Base-by-base conservation (phyloP, 2,329 filamentous ascomycete species). In the Phialophora expanda region DNA sequence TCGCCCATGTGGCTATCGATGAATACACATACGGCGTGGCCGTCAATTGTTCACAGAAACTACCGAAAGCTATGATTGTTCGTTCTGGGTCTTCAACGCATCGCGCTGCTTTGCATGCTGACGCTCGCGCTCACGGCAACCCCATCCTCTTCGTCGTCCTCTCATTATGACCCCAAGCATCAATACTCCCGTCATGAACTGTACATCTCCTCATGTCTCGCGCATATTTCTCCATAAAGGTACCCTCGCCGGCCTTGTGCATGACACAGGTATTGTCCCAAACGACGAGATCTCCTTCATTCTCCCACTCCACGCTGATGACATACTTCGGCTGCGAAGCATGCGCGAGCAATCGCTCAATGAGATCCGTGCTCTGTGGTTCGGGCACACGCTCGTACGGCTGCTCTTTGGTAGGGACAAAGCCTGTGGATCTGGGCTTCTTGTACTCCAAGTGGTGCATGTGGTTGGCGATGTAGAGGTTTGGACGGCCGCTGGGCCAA, bases 221-320 rank as follows among this genome's bases (percentile, higher is more conserved):
- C 65, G 73, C 76, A 71, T 79, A 83, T 70, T 78, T 81, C 0
- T 82, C 81, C 66, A 80, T 79, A 66, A 84, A 86, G 0, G 73
- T 73, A 0, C 85, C 85, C 0, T 77, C 76, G 1, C 78, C 80
- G 0, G 84, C 83, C 5, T 84, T 75, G 74, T 88, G 85, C 78
- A 87, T 79, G 17, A 84, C 82, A 56, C 79, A 81, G 0, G 83
- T 83, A 72, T 88, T 88, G 70, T 88, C 86, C 86, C 86, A 88
- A 20, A 85, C 78, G 17, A 87, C 73, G 63, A 87, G 55, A 71
- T 87, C 86, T 0, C 83, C 80, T 0, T 75, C 71, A 7, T 80
- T 72, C 30, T 81, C 68, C 85, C 85, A 88, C 48, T 77, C 73
- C 3, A 86, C 77, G 5, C 75, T 78, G 7, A 82, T 65, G 0